phyloP scores from a whole-genome alignment of 768 basidiomycete species.

The Suillus tomentosus region DNA sequence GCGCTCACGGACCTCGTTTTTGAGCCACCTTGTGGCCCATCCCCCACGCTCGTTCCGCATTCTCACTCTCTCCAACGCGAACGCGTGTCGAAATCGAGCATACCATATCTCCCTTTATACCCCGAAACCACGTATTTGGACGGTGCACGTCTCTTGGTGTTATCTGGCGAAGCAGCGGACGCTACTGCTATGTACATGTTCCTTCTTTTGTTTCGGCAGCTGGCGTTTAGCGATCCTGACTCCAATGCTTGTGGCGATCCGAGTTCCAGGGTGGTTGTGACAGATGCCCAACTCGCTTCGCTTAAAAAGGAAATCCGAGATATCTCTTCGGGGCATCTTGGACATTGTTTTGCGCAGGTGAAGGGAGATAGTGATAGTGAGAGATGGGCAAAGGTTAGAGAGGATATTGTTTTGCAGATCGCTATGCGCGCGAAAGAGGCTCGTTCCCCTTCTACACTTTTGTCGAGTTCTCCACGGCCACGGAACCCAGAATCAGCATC shows the following conservation, averaged over 20 bases:
- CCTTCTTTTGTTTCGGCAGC: conserved; percentile 76
- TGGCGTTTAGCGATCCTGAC: conserved; percentile 40
- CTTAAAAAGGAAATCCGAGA: conserved; percentile 79
- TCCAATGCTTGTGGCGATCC: neutral
- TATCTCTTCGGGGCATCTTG: conserved; percentile 58
- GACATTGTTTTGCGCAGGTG: conserved; percentile 40
- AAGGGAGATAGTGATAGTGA: conserved; percentile 23
- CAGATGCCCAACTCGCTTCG: conserved; percentile 52
- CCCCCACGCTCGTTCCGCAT: conserved; percentile 1
- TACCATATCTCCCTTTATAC: conserved; percentile 44
- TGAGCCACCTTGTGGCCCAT: conserved; percentile 41
- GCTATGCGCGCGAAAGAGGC: conserved; percentile 65
- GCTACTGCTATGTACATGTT: conserved; percentile 78
- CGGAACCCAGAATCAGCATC: neutral
- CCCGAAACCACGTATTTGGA: conserved; percentile 87
- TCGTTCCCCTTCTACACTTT: conserved; percentile 17
- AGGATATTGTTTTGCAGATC: conserved; percentile 74
- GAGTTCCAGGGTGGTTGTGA: neutral
- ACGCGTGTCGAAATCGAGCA: conserved; percentile 30
- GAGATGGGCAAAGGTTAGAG: conserved; percentile 56
- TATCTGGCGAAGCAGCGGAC: conserved; percentile 75
- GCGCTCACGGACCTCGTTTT: conserved; percentile 70
- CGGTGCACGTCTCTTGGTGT: conserved; percentile 61
- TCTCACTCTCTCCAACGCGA: conserved; percentile 25
- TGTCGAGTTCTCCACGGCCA: neutral